These are phyloP conservation scores for Kwoniella shandongensis DNA, from an alignment of 768 basidiomycete genomes.

Conservation along the genomic window DNA sequence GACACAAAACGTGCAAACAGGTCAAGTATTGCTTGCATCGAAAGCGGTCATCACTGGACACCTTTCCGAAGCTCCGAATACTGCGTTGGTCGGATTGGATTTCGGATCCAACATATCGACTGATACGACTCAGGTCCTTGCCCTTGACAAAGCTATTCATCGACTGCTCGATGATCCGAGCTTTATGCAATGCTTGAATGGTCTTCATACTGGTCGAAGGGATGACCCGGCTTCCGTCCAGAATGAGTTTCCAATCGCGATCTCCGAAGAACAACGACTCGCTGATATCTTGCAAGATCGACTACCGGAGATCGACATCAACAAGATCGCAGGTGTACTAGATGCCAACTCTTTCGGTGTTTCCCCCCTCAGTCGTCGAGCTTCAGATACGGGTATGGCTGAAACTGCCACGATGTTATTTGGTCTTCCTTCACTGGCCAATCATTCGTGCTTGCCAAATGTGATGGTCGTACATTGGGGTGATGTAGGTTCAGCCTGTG, in stretches of 20 bases:
- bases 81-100: neutral
- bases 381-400: neutral
- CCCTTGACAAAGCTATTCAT: constrained; percentile 4
- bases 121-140: constrained; percentile 1
- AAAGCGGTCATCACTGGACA: constrained; percentile 2
- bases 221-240: neutral
- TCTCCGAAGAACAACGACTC: neutral
- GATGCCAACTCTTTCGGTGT: constrained; percentile 1
- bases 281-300: neutral
- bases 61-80: neutral
- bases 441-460: constrained; percentile 17
- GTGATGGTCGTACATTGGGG: neutral
- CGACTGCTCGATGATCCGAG: constrained; percentile 5
- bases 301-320: neutral
- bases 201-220: neutral
- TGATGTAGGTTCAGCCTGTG: constrained; percentile 1
- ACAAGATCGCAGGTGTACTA: neutral
- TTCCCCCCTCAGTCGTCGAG: neutral
- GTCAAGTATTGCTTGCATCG: constrained; percentile 5
- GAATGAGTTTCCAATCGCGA: neutral
- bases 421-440: constrained; percentile 2
- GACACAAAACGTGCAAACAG: constrained; percentile 9
- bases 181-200: neutral
- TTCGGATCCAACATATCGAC: neutral
- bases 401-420: neutral